Conservation (phyloP, 805 yeast species). For the baker's yeast (Saccharomyces cerevisiae) region DNA sequence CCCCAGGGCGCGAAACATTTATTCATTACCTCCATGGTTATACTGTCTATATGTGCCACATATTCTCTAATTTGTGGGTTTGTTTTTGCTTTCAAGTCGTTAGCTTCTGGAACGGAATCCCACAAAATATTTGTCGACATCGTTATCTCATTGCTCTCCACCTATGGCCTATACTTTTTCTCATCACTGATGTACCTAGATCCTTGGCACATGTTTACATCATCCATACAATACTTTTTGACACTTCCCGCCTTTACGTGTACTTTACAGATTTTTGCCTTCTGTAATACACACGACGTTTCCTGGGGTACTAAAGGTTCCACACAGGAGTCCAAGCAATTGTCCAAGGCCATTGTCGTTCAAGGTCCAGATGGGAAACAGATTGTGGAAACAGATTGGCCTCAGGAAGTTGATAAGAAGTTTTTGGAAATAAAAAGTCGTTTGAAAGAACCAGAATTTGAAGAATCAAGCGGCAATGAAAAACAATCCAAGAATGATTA, state of each 20-base stretch:
- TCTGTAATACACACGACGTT: conserved; percentile 96
- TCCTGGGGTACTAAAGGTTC: conserved; percentile 99
- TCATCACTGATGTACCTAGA: conserved; percentile 82
- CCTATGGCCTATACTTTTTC: conserved; percentile 80
- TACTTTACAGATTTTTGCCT: conserved; percentile 89
- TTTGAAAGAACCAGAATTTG: conserved; percentile 29
- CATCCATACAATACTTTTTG: conserved; percentile 79
- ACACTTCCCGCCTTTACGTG: conserved; percentile 88
- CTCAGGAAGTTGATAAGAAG: conserved; percentile 33
- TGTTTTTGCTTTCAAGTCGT: conserved; percentile 58
- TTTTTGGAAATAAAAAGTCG: conserved; percentile 32
- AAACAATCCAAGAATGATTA: conserved; percentile 57
- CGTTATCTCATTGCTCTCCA: conserved; percentile 76
- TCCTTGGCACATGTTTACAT: conserved; percentile 93
- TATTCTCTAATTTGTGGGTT: conserved; percentile 80
- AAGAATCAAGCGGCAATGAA: conserved; percentile 24
- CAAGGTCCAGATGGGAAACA: conserved; percentile 77
- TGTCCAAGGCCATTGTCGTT: conserved; percentile 75
- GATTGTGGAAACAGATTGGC: conserved; percentile 53
- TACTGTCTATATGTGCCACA: conserved; percentile 69
- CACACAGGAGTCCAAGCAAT: conserved; percentile 55
- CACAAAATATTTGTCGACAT: conserved; percentile 59
- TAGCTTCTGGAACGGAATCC: conserved; percentile 33
- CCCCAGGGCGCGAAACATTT: conserved; percentile 90
- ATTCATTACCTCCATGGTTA: conserved; percentile 62